These are phyloP conservation scores for Aspergillus pseudoviridinutans DNA, from an alignment of 2,329 filamentous ascomycete species.

Conservation along the genomic window DNA sequence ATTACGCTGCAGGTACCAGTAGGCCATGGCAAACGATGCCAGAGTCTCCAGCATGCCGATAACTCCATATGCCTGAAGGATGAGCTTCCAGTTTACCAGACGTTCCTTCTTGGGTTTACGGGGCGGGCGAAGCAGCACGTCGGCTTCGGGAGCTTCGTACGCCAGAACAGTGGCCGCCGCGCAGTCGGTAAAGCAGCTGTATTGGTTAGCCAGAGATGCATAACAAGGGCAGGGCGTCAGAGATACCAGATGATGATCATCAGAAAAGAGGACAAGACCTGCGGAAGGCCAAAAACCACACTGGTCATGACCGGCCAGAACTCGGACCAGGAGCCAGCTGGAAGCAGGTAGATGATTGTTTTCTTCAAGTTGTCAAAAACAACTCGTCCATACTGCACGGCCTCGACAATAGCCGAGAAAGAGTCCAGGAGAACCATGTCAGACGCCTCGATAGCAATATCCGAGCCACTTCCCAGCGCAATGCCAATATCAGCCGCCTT, in stretches of 20 bases:
- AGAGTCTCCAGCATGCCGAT: conserved; percentile 62
- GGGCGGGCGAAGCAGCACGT: conserved; percentile 66
- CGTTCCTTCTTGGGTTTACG: conserved; percentile 66
- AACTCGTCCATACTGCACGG: conserved; percentile 67
- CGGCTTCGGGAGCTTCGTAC: conserved; percentile 72
- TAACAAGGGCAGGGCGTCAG: not conserved
- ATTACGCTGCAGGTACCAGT: conserved; percentile 56
- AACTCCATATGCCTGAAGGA: conserved; percentile 69
- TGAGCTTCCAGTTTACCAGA: conserved; percentile 68
- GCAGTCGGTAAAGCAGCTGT: conserved; percentile 70
- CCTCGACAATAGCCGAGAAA: conserved; percentile 68
- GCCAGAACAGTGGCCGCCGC: conserved; percentile 68
- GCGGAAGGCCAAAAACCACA: conserved; percentile 67
- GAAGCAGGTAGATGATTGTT: conserved; percentile 68
- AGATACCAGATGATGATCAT: conserved; percentile 63
- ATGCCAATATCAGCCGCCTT: conserved; percentile 59
- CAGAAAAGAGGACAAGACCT: conserved; percentile 68
- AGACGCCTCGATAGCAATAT: conserved; percentile 60
- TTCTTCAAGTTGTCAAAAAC: conserved; percentile 78
- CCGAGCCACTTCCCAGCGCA: conserved; percentile 54
- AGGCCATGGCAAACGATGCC: conserved; percentile 61
- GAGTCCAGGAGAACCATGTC: conserved; percentile 64
- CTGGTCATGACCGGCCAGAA: conserved; percentile 74
- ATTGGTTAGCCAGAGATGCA: not conserved
- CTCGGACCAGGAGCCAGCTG: conserved; percentile 70